Evolutionary conservation across 2,329 filamentous ascomycete species (phyloP).

Genomic region (Madurella fahalii): DNA sequence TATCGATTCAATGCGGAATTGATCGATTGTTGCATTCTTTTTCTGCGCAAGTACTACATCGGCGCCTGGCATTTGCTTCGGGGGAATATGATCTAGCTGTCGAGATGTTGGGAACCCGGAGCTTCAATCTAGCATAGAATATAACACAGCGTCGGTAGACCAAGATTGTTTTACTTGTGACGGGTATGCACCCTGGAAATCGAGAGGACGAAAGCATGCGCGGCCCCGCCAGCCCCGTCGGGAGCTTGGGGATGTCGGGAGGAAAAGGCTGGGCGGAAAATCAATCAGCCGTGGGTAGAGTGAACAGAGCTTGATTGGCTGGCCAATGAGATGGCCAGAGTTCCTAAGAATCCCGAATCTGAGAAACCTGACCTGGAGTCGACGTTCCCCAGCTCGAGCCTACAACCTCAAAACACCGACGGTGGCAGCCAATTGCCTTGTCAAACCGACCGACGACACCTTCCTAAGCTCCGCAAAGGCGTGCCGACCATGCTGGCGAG

Average conservation of each 20-base stretch:
- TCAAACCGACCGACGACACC: slow-evolving; percentile 31
- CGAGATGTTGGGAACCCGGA: too few species aligned
- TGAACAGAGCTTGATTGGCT: slow-evolving; percentile 17
- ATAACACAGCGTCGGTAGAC: too few species aligned
- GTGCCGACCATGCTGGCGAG: slow-evolving; percentile 82
- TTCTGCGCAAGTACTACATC: too few species aligned
- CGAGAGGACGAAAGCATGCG: too few species aligned
- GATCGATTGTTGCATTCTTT: too few species aligned
- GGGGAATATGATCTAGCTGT: too few species aligned
- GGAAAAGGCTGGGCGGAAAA: slow-evolving; percentile 21
- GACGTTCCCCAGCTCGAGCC: slow-evolving; percentile 26
- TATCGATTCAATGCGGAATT: too few species aligned
- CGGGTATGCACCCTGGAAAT: too few species aligned
- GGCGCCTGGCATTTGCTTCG: too few species aligned
- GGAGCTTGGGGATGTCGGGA: neutral
- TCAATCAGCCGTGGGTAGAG: slow-evolving; percentile 18
- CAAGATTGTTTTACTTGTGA: too few species aligned
- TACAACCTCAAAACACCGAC: slow-evolving; percentile 29
- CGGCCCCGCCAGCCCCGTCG: too few species aligned
- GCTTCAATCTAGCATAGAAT: too few species aligned
- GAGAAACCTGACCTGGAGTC: slow-evolving; percentile 27
- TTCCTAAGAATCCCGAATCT: slow-evolving; percentile 31
- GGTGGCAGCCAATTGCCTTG: slow-evolving; percentile 38
- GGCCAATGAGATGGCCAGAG: slow-evolving; percentile 24
- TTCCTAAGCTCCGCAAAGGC: slow-evolving; percentile 38